Evolutionary conservation across 805 yeast species (phyloP).

Genomic region (Diddensiella transvaalensis): DNA sequence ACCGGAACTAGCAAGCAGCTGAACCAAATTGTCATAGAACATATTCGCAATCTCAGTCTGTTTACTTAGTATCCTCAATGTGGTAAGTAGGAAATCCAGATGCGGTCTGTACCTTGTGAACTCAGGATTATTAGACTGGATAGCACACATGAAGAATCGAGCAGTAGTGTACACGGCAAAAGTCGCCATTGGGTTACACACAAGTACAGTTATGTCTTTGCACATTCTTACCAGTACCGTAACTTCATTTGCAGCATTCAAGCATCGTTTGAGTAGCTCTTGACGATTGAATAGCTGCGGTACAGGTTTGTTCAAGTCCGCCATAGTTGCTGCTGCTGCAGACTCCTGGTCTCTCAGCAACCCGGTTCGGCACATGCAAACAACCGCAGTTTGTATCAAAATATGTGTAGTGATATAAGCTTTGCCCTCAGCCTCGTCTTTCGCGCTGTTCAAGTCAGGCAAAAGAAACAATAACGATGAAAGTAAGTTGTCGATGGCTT

Average conservation of each 20-base stretch:
- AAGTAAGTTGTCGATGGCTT: slow-evolving; percentile 16
- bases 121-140: slow-evolving; percentile 12
- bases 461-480: slow-evolving; percentile 8
- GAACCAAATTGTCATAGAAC: slow-evolving; percentile 7
- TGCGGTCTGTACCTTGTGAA: slow-evolving; percentile 9
- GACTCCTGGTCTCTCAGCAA: slow-evolving; percentile 10
- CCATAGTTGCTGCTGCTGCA: slow-evolving; percentile 15
- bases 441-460: background rate
- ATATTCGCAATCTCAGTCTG: slow-evolving; percentile 11
- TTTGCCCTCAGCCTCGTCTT: slow-evolving; percentile 8
- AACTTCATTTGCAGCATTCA: slow-evolving; percentile 23
- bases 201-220: slow-evolving; percentile 17
- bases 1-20: background rate
- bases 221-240: slow-evolving; percentile 24
- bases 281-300: slow-evolving; percentile 18
- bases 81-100: slow-evolving; percentile 11
- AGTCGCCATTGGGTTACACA: slow-evolving; percentile 18
- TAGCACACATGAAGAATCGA: slow-evolving; percentile 13
- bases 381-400: slow-evolving; percentile 20
- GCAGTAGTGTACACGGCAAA: slow-evolving; percentile 16
- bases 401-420: slow-evolving; percentile 15
- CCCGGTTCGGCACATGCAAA: slow-evolving; percentile 18
- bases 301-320: background rate
- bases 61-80: slow-evolving; percentile 7
- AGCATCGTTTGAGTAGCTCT: slow-evolving; percentile 20